Conservation (phyloP, 495 filamentous ascomycete genomes). For the Aspergillus mulundensis region DNA sequence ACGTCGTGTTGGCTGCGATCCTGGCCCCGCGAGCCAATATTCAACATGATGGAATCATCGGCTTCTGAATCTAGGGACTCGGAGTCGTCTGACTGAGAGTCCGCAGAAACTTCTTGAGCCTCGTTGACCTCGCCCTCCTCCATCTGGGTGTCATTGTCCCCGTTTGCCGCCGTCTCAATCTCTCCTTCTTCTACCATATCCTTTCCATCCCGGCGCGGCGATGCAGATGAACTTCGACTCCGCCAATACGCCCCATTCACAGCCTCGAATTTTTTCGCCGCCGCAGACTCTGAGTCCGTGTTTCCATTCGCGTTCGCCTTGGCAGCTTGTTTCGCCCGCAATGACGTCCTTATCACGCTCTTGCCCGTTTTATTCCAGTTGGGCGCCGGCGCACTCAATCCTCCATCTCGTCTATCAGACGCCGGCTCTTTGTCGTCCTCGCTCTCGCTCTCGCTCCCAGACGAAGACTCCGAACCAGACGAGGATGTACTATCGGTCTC, state of each 20-base stretch:
- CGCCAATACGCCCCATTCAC: slow-evolving; percentile 42
- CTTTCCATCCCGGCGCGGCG: slow-evolving; percentile 14
- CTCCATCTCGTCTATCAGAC: neutral
- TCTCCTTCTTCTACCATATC: neutral
- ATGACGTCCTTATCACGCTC: slow-evolving; percentile 32
- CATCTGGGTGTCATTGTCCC: slow-evolving; percentile 3
- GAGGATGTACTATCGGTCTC: slow-evolving; percentile 31
- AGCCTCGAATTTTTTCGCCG: slow-evolving; percentile 30
- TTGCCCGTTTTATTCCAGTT: slow-evolving; percentile 43
- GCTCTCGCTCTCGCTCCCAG: slow-evolving; percentile 10
- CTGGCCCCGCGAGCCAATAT: slow-evolving; percentile 29
- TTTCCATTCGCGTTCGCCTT: neutral
- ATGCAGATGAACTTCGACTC: slow-evolving; percentile 34
- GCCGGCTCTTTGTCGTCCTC: neutral
- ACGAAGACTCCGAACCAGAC: slow-evolving; percentile 13
- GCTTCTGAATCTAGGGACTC: slow-evolving; percentile 35
- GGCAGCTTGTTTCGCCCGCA: slow-evolving; percentile 22
- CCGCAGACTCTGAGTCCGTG: slow-evolving; percentile 1
- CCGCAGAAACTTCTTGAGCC: slow-evolving; percentile 7
- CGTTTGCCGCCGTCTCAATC: neutral
- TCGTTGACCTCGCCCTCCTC: slow-evolving; percentile 22
- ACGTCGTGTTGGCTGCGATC: slow-evolving; percentile 10
- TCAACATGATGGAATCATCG: slow-evolving; percentile 42
- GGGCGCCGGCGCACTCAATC: slow-evolving; percentile 23
- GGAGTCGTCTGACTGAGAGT: slow-evolving; percentile 29